These are phyloP conservation scores for Neophaeococcomyces mojaviensis DNA, from an alignment of 2,329 filamentous ascomycete species.

Conservation along the genomic window DNA sequence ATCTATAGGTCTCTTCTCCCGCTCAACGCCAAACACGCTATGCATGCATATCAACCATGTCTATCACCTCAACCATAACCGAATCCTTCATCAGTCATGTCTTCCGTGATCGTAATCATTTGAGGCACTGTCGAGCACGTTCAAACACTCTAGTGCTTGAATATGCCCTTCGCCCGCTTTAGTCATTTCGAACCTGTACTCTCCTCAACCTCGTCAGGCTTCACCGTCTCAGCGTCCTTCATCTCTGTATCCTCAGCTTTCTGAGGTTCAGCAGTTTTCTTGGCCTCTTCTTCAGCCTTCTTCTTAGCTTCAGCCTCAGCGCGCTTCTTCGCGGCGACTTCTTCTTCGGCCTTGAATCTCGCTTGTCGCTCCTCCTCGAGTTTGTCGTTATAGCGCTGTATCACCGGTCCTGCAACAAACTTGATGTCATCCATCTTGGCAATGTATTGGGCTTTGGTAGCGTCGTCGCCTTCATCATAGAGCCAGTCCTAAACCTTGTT, in stretches of 20 bases:
- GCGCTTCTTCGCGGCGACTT: conserved; percentile 53
- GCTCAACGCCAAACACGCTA: conserved; percentile 5
- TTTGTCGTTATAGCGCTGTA: conserved; percentile 94
- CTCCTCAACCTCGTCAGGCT: conserved; percentile 27
- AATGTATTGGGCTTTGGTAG: conserved; percentile 86
- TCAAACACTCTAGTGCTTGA: conserved; percentile 1
- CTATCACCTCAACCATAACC: background rate
- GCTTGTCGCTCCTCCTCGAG: conserved; percentile 77
- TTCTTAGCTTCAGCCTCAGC: conserved; percentile 66
- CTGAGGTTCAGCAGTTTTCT: conserved; percentile 43
- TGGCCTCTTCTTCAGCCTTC: conserved; percentile 63
- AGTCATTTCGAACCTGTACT: conserved; percentile 7
- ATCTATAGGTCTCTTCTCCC: background rate
- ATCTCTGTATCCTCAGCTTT: conserved; percentile 48
- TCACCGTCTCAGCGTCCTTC: conserved; percentile 47
- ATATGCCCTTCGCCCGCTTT: conserved; percentile 2
- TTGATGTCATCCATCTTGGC: conserved; percentile 95
- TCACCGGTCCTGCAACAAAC: conserved; percentile 79
- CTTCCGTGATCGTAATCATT: background rate
- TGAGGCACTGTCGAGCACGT: no score
- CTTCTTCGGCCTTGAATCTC: conserved; percentile 58
- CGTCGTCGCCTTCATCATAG: conserved; percentile 93
- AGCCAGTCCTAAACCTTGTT: conserved; percentile 74
- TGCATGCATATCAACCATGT: background rate
- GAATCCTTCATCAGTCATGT: background rate